Evolutionary conservation across 2,329 filamentous ascomycete genomes (phyloP), one percentile per base, ranked within the genome.

Genomic region (Calcarisporium arbuscula): DNA sequence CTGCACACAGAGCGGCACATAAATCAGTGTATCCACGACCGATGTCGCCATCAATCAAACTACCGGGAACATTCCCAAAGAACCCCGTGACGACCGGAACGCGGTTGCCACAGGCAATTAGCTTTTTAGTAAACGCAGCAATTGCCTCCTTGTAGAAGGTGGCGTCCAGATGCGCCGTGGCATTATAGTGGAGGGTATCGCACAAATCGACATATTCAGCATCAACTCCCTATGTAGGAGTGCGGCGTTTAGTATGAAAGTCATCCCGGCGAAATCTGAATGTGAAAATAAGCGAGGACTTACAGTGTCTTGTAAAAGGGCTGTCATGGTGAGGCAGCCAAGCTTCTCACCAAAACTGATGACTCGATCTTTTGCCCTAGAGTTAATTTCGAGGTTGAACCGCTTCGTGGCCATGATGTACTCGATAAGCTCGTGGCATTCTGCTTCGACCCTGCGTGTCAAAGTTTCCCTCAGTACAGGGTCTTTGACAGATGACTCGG

Each of bases 1-100:
- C 90, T 2, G 92, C 88, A 33, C 89, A 82, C 12, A 98, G 70
- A 6, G 92, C 89, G 10, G 92, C 90, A 57, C 92, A 96, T 30
- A 98, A 74, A 61, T 98, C 92, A 8, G 92, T 96, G 62, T 98
- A 98, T 19, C 92, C 92, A 49, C 92, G 82, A 15, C 92, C 92
- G 44, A 98, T 85, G 48, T 94, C 84, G 27, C 78, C 78, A 49
- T 90, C 85, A 49, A 98, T 77, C 38, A 98, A 72, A 41, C 89
- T 90, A 11, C 89, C 89, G 1, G 90, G 90, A 3, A 96, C 85
- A 38, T 82, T 84, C 39, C 92, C 92, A 57, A 98, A 98, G 68
- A 92, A 98, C 12, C 92, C 92, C 10, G 92, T 96, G 32, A 90
- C 70, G 4, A 92, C 82, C 2, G 85, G 84, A 2, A 90, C 79